Base-by-base conservation (phyloP, 345 rosid species). In the Cardiospermum halicacabum region DNA sequence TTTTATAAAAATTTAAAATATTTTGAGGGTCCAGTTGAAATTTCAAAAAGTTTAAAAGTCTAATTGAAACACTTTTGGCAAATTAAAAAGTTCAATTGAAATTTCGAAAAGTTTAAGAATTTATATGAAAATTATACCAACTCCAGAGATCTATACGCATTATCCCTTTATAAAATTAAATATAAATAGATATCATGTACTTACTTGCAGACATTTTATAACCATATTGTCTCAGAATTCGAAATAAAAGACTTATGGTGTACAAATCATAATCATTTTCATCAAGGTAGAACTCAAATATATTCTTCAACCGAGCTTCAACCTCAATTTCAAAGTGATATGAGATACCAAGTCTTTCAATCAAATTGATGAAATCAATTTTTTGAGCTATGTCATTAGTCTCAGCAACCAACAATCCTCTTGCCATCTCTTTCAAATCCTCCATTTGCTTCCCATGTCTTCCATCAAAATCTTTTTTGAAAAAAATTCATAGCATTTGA, bases 341-440 rank as follows among this genome's bases (percentile, higher is more conserved):
- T 1, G 65, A 60, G 18, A 60, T 31, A 1, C 65, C 65, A 40
- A 60, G 65, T 1, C 64, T 49, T 11, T 51, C 39, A 13, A 59
- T 16, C 11, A 26, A 34, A 11, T 34, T 34, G 39, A 34, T 40
- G 3, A 40, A 40, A 40, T 5, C 16, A 13, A 40, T 18, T 40
- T 12, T 42, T 7, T 42, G 53, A 3, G 42, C 25, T 4, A 31
- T 30, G 42, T 60, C 30, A 11, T 12, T 39, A 22, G 12, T 31
- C 4, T 32, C n/a, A 47, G 47, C 25, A 10, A 42, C 1, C 15
- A 60, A 25, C 65, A 60, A 10, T 12, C 22, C 51, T 16, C 7
- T 36, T 16, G 42, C 31, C 9, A 7, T 7, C 3, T 42, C 65
- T 39, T 60, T 60, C 51, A 36, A 7, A 9, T 16, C 25, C 24